Percentiles rank a stretch among this genome's conserved stretches.
These are phyloP conservation scores for Claviceps digitariae DNA, from an alignment of 2,329 filamentous ascomycete species.

Conservation along the genomic window DNA sequence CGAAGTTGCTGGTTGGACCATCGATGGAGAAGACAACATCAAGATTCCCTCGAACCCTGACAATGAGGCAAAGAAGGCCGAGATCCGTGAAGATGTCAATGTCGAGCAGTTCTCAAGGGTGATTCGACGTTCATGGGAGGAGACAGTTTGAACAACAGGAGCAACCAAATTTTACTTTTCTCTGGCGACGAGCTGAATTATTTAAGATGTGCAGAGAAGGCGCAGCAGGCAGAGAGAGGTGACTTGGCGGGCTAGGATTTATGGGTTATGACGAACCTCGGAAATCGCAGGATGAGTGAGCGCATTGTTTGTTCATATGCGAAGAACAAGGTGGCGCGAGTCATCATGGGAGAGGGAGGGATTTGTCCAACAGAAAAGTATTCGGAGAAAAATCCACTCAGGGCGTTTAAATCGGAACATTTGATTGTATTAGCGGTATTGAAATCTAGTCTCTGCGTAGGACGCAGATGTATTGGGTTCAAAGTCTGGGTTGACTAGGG, in stretches of 20 bases:
- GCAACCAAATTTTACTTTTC: background rate
- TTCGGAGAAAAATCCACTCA: slow-evolving; percentile 15
- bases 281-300: background rate
- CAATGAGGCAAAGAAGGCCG: slow-evolving; percentile 91
- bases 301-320: background rate
- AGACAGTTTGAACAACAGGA: slow-evolving; percentile 25
- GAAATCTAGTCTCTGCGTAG: slow-evolving; percentile 18
- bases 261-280: background rate
- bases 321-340: background rate
- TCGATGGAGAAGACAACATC: slow-evolving; percentile 53
- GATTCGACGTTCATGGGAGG: slow-evolving; percentile 75
- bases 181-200: background rate
- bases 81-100: slow-evolving; percentile 90
- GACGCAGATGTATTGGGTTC: slow-evolving; percentile 10
- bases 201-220: background rate
- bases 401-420: slow-evolving; percentile 24
- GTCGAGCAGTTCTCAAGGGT: slow-evolving; percentile 75
- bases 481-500: background rate
- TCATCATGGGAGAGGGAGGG: slow-evolving; percentile 9
- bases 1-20: slow-evolving; percentile 76
- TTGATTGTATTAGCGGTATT: slow-evolving; percentile 21
- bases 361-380: slow-evolving; percentile 15
- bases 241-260: background rate
- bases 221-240: background rate
- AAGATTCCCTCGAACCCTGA: slow-evolving; percentile 85